Evolutionary conservation across 2,329 filamentous ascomycete species (phyloP), one percentile per base, ranked within the genome.

Genomic region (Fusarium gaditjirri): DNA sequence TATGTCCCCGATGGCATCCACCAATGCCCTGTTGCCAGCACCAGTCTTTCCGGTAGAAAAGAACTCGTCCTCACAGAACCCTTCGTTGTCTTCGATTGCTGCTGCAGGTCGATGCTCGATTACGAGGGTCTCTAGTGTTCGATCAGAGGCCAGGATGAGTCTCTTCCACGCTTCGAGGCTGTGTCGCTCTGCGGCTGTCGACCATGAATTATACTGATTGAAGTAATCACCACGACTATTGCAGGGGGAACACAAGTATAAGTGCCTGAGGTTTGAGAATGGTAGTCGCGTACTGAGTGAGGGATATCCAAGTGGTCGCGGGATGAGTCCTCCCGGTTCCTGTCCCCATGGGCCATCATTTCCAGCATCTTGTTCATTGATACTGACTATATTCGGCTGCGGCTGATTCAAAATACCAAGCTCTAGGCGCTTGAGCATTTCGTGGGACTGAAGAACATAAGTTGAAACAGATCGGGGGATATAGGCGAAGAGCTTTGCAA

Each of bases 361-460:
- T 6, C 5, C 12, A 2, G 31, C 14, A 5, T 36, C 56, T 4
- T 27, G 60, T 13, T 12, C 16, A 1, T 21, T 29, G 3, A 60
- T n/a, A 4, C 11, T 25, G 8, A 19, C 4, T 3, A 21, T 2
- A 0, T 14, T 29, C 1, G 50, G 38, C 5, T 63, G 43, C 2
- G 74, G 71, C 5, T 13, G 17, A n/a, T 70, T 61, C 2, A 76
- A 14, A 14, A 76, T 35, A 2, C 67, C 71, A 6, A 76, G 61
- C 12, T 76, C 73, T 2, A 76, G 6, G 1, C 61, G 49, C 6
- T 75, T 46, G 1, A 75, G 54, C 1, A 36, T 61, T 1, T 9
- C 1, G 4, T 33, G 42, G 3, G 69, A 69, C n/a, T 27, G 25
- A 1, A 71, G 61, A 14, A 73, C 12, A 42, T 66, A 76, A 6